Evolutionary conservation across 345 rosid species (phyloP).

Genomic region (Camelina sativa): DNA sequence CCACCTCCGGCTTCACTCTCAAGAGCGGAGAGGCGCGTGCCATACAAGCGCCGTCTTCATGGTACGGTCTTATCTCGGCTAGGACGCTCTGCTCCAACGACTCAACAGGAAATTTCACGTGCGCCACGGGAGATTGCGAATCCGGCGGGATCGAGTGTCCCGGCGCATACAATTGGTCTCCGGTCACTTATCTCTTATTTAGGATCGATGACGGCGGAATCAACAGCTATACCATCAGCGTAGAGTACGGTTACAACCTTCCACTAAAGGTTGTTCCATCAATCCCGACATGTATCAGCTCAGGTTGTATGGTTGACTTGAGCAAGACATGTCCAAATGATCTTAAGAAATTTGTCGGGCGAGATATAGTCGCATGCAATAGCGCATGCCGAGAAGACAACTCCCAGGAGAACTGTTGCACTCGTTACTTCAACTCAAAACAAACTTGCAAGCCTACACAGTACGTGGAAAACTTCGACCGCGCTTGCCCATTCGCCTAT

Average conservation of each 20-base stretch:
- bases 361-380: neutral
- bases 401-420: slow-evolving; percentile 11
- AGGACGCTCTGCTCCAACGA: slow-evolving; percentile 24
- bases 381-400: neutral
- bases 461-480: slow-evolving; percentile 22
- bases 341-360: slow-evolving; percentile 5
- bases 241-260: slow-evolving; percentile 37
- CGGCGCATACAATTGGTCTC: neutral
- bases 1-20: slow-evolving; percentile 30
- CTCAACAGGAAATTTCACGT: neutral
- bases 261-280: slow-evolving; percentile 21
- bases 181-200: slow-evolving; percentile 10
- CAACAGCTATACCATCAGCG: slow-evolving; percentile 15
- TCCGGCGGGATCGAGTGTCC: slow-evolving; percentile 25
- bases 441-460: slow-evolving; percentile 33
- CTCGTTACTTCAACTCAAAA: slow-evolving; percentile 9
- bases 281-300: slow-evolving; percentile 1
- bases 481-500: slow-evolving; percentile 26
- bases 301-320: slow-evolving; percentile 34
- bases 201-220: neutral
- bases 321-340: slow-evolving; percentile 25
- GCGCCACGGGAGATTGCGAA: slow-evolving; percentile 27
- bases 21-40: slow-evolving; percentile 20
- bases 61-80: slow-evolving; percentile 34
- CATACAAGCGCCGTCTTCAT: slow-evolving; percentile 18